These are phyloP conservation scores for Flaveria brownii DNA, from an alignment of 129 eudicot genomes.

Conservation along the genomic window DNA sequence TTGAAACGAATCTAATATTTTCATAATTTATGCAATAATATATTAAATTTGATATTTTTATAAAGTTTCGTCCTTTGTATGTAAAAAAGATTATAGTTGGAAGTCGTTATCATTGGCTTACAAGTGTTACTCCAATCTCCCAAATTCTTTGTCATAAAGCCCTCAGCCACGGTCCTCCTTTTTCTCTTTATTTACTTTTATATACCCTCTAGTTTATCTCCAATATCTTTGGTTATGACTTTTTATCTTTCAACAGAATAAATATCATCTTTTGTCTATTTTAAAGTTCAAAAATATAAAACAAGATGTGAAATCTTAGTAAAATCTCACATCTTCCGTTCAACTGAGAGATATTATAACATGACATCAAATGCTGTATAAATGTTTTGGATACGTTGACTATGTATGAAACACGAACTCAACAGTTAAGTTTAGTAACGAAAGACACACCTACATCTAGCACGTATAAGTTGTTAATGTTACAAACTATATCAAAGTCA, in stretches of 20 bases:
- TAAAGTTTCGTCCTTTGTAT: constrained; percentile 7
- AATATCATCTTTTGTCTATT: neutral
- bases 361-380: too few species aligned
- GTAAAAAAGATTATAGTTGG: constrained; percentile 24
- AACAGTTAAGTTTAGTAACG: too few species aligned
- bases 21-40: neutral
- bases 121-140: constrained; percentile 28
- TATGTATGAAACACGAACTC: too few species aligned
- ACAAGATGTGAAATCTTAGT: neutral
- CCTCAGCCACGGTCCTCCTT: constrained; percentile 25
- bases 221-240: constrained; percentile 31
- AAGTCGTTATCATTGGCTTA: constrained; percentile 42
- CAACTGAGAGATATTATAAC: neutral
- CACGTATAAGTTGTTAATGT: too few species aligned
- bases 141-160: constrained; percentile 31
- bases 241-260: neutral
- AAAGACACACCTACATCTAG: too few species aligned
- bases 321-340: neutral
- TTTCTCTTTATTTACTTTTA: constrained; percentile 30
- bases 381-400: neutral
- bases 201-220: constrained; percentile 34
- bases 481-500: too few species aligned
- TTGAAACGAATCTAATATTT: neutral
- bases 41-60: neutral
- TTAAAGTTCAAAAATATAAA: neutral